Conservation (phyloP, 2,329 filamentous ascomycete species). For the Neodidymelliopsis sp. region DNA sequence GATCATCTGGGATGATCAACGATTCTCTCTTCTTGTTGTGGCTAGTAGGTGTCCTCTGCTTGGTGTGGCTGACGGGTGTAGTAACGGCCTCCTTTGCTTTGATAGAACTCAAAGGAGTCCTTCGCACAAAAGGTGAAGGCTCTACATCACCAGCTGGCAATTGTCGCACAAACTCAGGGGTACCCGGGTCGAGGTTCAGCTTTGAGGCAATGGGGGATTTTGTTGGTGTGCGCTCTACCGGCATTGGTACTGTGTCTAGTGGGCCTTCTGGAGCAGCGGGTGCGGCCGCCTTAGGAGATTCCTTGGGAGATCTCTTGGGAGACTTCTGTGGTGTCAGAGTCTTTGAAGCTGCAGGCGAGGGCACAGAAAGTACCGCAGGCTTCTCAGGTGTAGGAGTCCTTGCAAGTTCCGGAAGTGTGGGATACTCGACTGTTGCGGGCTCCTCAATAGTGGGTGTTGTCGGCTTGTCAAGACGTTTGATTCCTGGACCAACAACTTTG, state of each 20-base stretch:
- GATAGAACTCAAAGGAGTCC: conserved; percentile 30
- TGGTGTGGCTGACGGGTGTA: conserved; percentile 35
- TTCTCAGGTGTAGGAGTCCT: conserved; percentile 20
- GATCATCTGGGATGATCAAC: conserved; percentile 40
- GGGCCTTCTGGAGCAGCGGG: conserved; percentile 22
- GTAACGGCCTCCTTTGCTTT: conserved; percentile 25
- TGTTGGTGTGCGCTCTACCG: conserved; percentile 29
- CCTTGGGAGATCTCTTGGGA: conserved; percentile 32
- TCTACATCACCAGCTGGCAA: conserved; percentile 43
- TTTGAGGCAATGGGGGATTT: conserved; percentile 35
- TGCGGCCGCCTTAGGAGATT: background rate
- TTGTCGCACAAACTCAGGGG: conserved; percentile 37
- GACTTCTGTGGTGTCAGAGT: conserved; percentile 35
- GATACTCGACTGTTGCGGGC: conserved; percentile 15
- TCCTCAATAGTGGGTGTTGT: conserved; percentile 31
- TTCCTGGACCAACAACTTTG: conserved; percentile 55
- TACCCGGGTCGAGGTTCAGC: conserved; percentile 36
- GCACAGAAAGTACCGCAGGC: background rate
- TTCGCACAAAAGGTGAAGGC: conserved; percentile 45
- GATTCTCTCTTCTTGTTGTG: conserved; percentile 21
- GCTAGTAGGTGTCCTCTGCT: conserved; percentile 31
- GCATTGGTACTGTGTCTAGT: conserved; percentile 6
- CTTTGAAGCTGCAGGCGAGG: conserved; percentile 16
- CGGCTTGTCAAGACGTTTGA: conserved; percentile 37
- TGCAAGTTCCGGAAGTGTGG: conserved; percentile 7